Conservation (phyloP, 805 yeast species). For the Starmerella tilneyi region DNA sequence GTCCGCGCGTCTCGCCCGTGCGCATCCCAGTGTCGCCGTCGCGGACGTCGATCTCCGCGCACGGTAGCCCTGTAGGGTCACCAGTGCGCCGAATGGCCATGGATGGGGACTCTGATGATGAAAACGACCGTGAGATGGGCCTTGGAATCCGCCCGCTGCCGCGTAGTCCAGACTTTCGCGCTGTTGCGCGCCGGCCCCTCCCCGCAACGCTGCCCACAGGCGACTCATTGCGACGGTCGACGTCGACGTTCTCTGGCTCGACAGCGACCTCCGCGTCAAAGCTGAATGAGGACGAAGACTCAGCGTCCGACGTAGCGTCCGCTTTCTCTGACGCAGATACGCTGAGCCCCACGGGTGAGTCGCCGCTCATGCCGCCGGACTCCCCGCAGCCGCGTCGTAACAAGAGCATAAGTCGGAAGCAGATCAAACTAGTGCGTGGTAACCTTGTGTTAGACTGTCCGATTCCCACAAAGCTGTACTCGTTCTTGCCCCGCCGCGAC, state of each 20-base stretch:
- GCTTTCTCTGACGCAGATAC: conserved; percentile 9
- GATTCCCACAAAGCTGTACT: conserved; percentile 76
- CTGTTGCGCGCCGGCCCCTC: conserved; percentile 10
- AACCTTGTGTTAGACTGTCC: conserved; percentile 88
- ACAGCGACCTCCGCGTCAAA: conserved; percentile 11
- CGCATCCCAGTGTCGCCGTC: conserved; percentile 15
- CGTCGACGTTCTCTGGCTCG: conserved; percentile 15
- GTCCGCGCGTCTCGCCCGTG: conserved; percentile 22
- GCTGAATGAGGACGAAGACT: conserved; percentile 7
- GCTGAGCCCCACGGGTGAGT: conserved; percentile 6
- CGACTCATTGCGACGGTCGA: conserved; percentile 15
- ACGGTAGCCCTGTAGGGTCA: conserved; percentile 22
- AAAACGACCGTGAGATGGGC: conserved; percentile 2
- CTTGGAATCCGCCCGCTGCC: conserved; percentile 5
- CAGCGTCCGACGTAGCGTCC: conserved; percentile 14
- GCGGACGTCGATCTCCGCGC: conserved; percentile 12
- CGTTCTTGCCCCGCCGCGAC: conserved; percentile 76
- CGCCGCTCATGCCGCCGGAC: conserved; percentile 21
- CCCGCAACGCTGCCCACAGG: conserved; percentile 11
- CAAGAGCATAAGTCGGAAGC: conserved; percentile 58
- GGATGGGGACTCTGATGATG: conserved; percentile 10
- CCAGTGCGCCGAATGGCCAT: conserved; percentile 21
- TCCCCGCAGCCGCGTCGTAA: conserved; percentile 47
- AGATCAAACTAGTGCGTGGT: conserved; percentile 66
- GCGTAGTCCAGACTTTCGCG: conserved; percentile 12